Conservation (phyloP, 139 green algal genomes). For the Protoeuglena noctilucae region DNA sequence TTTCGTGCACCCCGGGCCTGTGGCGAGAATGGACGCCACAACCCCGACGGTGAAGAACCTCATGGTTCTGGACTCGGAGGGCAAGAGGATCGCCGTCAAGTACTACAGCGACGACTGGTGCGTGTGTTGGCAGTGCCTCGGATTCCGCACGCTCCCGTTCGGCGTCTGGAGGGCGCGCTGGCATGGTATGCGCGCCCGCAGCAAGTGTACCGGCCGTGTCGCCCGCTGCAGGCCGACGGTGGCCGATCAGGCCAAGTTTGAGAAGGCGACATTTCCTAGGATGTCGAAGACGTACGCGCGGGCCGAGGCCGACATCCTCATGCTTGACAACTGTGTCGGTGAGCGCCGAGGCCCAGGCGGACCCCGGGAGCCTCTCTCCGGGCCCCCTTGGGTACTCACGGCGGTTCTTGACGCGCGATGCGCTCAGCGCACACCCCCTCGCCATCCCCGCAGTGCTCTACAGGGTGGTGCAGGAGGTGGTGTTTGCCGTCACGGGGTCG, state of each 20-base stretch:
- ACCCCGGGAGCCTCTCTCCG: too few species aligned
- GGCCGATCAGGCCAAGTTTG: constrained; percentile 65
- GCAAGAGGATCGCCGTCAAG: constrained; percentile 93
- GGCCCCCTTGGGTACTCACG: too few species aligned
- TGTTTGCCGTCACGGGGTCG: constrained; percentile 87
- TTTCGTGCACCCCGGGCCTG: too few species aligned
- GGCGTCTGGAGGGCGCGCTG: background rate
- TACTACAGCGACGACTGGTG: constrained; percentile 86
- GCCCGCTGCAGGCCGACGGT: constrained; percentile 51
- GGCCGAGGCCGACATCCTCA: constrained; percentile 87
- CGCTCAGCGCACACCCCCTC: too few species aligned
- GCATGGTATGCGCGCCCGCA: background rate
- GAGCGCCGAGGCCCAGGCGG: too few species aligned
- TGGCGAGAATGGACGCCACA: too few species aligned
- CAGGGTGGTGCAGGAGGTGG: constrained; percentile 89
- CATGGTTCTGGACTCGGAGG: constrained; percentile 86
- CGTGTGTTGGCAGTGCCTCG: constrained; percentile 5
- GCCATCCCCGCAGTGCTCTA: too few species aligned
- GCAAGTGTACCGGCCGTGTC: background rate
- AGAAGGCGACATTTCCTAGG: constrained; percentile 87
- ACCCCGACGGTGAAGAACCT: constrained; percentile 78
- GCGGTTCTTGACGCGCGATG: too few species aligned
- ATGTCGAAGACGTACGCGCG: constrained; percentile 77
- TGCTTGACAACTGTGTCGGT: constrained; percentile 91
- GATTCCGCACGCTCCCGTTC: too few species aligned